phyloP scores from a whole-genome alignment of 2,329 filamentous ascomycete genomes.

The Raffaelea ambrosiae region DNA sequence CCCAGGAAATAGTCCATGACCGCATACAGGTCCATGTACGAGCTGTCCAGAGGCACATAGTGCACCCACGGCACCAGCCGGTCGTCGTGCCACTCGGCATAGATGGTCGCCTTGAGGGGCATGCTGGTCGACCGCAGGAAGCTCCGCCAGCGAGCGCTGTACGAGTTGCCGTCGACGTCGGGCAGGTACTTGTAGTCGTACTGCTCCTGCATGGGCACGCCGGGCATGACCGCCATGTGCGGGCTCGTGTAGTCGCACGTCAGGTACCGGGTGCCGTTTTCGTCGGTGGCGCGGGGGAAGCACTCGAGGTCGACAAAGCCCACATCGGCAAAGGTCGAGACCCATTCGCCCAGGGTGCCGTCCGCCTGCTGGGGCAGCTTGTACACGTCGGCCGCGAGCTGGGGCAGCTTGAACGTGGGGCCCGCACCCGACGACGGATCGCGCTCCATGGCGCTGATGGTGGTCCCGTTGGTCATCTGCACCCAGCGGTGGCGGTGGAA shows the following conservation, averaged over 20 bases:
- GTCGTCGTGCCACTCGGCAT: conserved; percentile 66
- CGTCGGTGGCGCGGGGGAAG: conserved; percentile 4
- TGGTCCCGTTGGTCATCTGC: conserved; percentile 57
- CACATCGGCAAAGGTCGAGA: conserved; percentile 29
- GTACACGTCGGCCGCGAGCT: conserved; percentile 25
- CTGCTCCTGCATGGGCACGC: conserved; percentile 36
- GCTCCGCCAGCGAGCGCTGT: conserved; percentile 50
- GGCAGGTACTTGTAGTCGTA: conserved; percentile 55
- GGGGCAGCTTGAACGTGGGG: conserved; percentile 40
- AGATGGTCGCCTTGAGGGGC: conserved; percentile 63
- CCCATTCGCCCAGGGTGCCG: conserved; percentile 30
- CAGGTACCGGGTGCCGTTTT: conserved; percentile 3
- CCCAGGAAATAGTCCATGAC: conserved; percentile 58
- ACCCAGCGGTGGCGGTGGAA: conserved; percentile 64
- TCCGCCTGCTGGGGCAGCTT: conserved; percentile 24
- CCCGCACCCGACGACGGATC: conserved; percentile 20
- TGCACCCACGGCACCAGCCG: conserved; percentile 62
- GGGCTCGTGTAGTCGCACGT: conserved; percentile 30
- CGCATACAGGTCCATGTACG: conserved; percentile 56
- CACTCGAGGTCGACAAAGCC: conserved; percentile 36
- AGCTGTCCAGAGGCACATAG: conserved; percentile 62
- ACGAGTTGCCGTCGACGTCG: conserved; percentile 61
- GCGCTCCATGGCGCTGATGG: conserved; percentile 38
- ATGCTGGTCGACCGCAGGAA: conserved; percentile 58
- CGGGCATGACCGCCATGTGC: conserved; percentile 22